Evolutionary conservation across 208 protist species (phyloP).

Genomic region (Trypanosoma brucei): DNA sequence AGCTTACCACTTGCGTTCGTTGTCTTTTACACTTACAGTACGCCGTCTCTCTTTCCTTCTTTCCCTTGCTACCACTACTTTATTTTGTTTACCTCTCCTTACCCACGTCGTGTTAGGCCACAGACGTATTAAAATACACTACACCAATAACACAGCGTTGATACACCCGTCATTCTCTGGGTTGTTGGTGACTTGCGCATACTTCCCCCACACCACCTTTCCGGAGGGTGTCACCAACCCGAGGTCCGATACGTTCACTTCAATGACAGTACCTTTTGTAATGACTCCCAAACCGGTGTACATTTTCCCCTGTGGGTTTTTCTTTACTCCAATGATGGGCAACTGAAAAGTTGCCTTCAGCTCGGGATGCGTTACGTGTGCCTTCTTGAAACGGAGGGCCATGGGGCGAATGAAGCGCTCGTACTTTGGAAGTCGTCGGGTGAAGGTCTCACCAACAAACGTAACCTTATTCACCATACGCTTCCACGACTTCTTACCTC

Average conservation of each 20-base stretch:
- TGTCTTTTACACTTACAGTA: too few relatives aligned
- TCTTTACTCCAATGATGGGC: constrained; percentile 99
- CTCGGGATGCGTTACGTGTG: constrained; percentile 99
- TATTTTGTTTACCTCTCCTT: too few relatives aligned
- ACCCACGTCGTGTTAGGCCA: too few relatives aligned
- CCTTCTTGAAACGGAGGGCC: constrained; percentile 98
- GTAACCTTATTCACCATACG: constrained; percentile 99
- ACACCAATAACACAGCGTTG: constrained; percentile 99
- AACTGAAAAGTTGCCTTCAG: constrained; percentile 99
- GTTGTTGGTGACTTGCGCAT: constrained; percentile 99
- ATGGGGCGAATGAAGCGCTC: constrained; percentile 99
- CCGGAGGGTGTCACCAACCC: constrained; percentile 99
- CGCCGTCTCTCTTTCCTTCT: too few relatives aligned
- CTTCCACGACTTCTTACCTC: constrained; percentile 99
- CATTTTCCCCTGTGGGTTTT: constrained; percentile 98
- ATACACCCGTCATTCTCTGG: constrained; percentile 99
- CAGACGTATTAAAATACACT: constrained; percentile 22
- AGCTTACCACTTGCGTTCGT: too few relatives aligned
- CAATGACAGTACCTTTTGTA: constrained; percentile 99
- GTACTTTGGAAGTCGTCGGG: constrained; percentile 99
- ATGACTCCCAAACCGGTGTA: constrained; percentile 99
- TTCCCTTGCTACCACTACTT: too few relatives aligned
- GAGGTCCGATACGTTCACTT: constrained; percentile 99
- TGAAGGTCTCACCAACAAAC: constrained; percentile 99
- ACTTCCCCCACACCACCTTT: constrained; percentile 99